Conservation (phyloP, 768 basidiomycete genomes). For the Lactarius indigo region DNA sequence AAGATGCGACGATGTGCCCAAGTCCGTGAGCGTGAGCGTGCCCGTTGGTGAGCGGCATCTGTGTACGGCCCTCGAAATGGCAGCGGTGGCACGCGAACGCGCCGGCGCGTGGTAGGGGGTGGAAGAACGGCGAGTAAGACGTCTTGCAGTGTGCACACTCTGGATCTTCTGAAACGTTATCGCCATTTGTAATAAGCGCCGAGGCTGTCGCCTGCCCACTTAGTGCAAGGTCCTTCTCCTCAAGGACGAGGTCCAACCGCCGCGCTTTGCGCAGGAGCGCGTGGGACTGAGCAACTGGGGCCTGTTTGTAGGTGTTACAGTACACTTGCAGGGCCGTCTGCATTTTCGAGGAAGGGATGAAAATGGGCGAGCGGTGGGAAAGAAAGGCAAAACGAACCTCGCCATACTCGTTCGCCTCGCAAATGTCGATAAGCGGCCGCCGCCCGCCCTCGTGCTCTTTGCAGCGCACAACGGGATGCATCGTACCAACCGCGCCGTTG, state of each 20-base stretch:
- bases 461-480: conserved; percentile 25
- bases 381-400: conserved; percentile 47
- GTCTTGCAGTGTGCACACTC: conserved; percentile 61
- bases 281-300: conserved; percentile 67
- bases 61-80: conserved; percentile 33
- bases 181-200: background rate
- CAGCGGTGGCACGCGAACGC: conserved; percentile 46
- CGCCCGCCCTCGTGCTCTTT: conserved; percentile 33
- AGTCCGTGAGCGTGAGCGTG: conserved; percentile 11
- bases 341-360: background rate
- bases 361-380: background rate
- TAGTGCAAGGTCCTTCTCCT: conserved; percentile 30
- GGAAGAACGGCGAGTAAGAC: conserved; percentile 73
- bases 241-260: conserved; percentile 72
- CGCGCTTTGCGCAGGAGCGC: conserved; percentile 86
- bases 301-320: conserved; percentile 80
- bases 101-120: conserved; percentile 39
- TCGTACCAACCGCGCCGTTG: conserved; percentile 46
- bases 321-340: conserved; percentile 91
- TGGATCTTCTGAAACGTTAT: conserved; percentile 31
- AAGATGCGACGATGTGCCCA: background rate
- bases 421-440: conserved; percentile 74
- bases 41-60: conserved; percentile 25
- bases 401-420: conserved; percentile 78
- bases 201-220: conserved; percentile 17